These are phyloP conservation scores for Saccharomycopsis crataegensis DNA, from an alignment of 1,139 yeast genomes.

Conservation along the genomic window DNA sequence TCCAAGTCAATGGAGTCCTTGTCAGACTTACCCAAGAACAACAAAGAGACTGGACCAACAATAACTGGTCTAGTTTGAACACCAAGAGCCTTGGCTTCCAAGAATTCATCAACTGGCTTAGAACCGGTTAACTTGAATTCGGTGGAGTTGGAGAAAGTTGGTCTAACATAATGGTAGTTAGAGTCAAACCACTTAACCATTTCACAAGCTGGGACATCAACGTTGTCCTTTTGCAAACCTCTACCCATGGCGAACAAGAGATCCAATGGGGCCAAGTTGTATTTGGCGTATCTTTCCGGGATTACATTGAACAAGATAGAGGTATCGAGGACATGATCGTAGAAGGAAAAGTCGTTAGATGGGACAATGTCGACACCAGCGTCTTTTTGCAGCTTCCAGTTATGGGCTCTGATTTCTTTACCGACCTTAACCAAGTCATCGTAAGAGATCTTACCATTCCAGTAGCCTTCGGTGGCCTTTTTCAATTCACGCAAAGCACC, in stretches of 20 bases:
- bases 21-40: constrained; percentile 95
- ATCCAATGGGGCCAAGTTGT: constrained; percentile 82
- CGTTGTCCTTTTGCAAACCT: constrained; percentile 98
- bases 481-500: constrained; percentile 99
- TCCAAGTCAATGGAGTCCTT: constrained; percentile 93
- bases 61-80: constrained; percentile 95
- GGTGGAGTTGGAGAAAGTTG: constrained; percentile 94
- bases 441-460: constrained; percentile 86
- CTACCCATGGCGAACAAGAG: constrained; percentile 99
- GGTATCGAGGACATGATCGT: constrained; percentile 93
- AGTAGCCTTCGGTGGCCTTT: constrained; percentile 97
- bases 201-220: constrained; percentile 98
- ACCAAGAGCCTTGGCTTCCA: constrained; percentile 96
- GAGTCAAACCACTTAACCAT: constrained; percentile 99
- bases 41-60: constrained; percentile 93
- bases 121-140: constrained; percentile 92
- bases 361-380: constrained; percentile 98
- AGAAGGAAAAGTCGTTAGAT: constrained; percentile 96
- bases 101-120: constrained; percentile 95
- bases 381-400: constrained; percentile 96
- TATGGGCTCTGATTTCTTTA: constrained; percentile 88
- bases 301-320: constrained; percentile 89
- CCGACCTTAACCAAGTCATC: constrained; percentile 89
- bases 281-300: constrained; percentile 95
- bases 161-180: constrained; percentile 99